A percentile compares a stretch with the other conserved stretches of the same genome.
These are phyloP conservation scores for Pythium guiyangense DNA, from an alignment of 352 stramenopile species.

Conservation along the genomic window DNA sequence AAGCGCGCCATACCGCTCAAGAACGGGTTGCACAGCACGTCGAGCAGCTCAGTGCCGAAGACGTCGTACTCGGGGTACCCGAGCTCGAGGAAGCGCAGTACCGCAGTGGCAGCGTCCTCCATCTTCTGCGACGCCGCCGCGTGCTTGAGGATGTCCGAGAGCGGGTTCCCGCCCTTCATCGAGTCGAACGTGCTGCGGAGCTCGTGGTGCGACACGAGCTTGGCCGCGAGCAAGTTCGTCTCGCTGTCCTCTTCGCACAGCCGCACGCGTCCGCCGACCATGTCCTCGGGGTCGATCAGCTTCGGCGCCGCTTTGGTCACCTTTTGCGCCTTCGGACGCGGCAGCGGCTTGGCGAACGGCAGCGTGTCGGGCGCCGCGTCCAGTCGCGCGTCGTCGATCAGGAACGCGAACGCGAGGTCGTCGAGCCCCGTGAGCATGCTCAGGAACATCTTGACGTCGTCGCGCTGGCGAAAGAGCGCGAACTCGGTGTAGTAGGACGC, in stretches of 20 bases:
- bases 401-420: constrained; percentile 69
- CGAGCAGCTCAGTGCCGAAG: constrained; percentile 64
- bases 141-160: constrained; percentile 64
- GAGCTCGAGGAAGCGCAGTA: constrained; percentile 81
- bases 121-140: constrained; percentile 56
- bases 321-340: constrained; percentile 41
- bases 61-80: constrained; percentile 84
- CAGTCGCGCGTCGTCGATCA: constrained; percentile 70
- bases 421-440: constrained; percentile 62
- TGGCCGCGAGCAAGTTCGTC: constrained; percentile 60
- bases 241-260: constrained; percentile 65
- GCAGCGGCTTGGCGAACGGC: constrained; percentile 67
- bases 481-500: constrained; percentile 78
- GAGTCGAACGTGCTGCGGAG: constrained; percentile 67
- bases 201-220: constrained; percentile 75
- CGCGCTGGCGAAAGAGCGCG: constrained; percentile 71
- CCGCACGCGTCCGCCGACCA: constrained; percentile 66
- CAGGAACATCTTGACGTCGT: constrained; percentile 76
- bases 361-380: constrained; percentile 59
- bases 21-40: constrained; percentile 83
- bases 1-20: constrained; percentile 82
- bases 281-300: constrained; percentile 82
- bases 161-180: constrained; percentile 64
- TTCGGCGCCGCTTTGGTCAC: constrained; percentile 50
- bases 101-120: constrained; percentile 61